Evolutionary conservation across 1,284 basidiomycete species (phyloP), one percentile per base, ranked within the genome.

Genomic region (Volvariella surrecta): DNA sequence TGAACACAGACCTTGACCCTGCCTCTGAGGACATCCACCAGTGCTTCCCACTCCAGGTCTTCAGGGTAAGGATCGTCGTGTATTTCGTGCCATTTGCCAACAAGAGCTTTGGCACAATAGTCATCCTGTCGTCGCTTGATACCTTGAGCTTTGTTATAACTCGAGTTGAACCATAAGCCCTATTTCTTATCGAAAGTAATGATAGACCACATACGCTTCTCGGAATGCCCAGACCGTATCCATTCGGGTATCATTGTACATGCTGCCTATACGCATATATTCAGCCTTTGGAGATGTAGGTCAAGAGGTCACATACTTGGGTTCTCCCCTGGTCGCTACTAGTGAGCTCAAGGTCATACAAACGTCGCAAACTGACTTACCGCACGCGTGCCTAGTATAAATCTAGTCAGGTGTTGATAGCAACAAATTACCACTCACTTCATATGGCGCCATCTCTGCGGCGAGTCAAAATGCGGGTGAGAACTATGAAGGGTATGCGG

Each of bases 1-100:
- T 8, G 50, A 30, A 38, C 18, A 43, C 40, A 58, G 48, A 81
- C 80, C 67, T 85, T 86, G 50, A 82, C 82, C 46, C 71, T 71
- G 4, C 87, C 88, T 50, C 91, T 68, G 20, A 95, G 63, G 2
- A 91, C 79, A 50, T 93, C 89, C 0, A 89, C 83, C 9, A 93
- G 63, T 1, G 81, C 73, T 58, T 93, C 90, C 77, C 84, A 89
- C 52, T 87, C 74, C 17, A 92, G 63, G 43, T 79, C 77, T 20
- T 86, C 76, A 0, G 90, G 90, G 61, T 86, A 89, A 20, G 71
- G 62, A 20, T 69, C 73, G n/a, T 15, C 9, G 30, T 9, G 30
- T 4, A 82, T 62, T 11, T 63, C 68, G 19, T 74, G 67, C 74
- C 80, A 87, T 18, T 75, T 60, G 1, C 79, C 73, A 2, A 66